Base-by-base conservation (phyloP, 1,139 yeast species). In the Sugiyamaella novakii region DNA sequence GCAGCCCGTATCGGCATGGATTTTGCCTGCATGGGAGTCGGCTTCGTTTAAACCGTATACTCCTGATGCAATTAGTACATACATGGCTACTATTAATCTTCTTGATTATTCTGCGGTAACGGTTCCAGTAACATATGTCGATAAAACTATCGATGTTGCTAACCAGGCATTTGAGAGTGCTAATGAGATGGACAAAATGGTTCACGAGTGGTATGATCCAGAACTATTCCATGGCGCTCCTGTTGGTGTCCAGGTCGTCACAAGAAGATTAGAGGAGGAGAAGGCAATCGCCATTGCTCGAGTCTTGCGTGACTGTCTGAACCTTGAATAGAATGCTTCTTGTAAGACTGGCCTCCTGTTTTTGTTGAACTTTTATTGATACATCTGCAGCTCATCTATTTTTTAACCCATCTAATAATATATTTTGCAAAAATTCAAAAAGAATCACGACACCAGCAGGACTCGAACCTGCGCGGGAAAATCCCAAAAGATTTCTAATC, bases 401-500 rank as follows among this genome's bases (percentile, higher is more conserved):
- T n/a, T n/a, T n/a, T n/a, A n/a, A n/a, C n/a, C n/a, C n/a, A n/a
- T n/a, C n/a, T n/a, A n/a, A n/a, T n/a, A n/a, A n/a, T n/a, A n/a
- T n/a, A n/a, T n/a, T n/a, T n/a, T n/a, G 27, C 27, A 24, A 24
- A 15, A 14, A 2, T n/a, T n/a, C n/a, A 24, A 24, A 27, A 38
- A 27, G 28, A 78, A 76, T 27, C 25, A 75, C 56, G 56, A 53
- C 55, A 51, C 52, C 55, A 50, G 54, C 56, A 53, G 56, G 56
- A 53, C 48, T 52, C 56, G 56, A 53, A 52, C 56, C 56, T 53
- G 55, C 55, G 52, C 55, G 55, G 50, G 46, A 40, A 31, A 44
- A 78, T 83, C 86, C 88, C 85, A 81, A 77, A 80, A 81, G 78
- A 75, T 74, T 81, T 82, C 87, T 84, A 82, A 84, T 82, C 86